phyloP scores from a whole-genome alignment of 73 alveolate species.

The Effrenium voratum region DNA sequence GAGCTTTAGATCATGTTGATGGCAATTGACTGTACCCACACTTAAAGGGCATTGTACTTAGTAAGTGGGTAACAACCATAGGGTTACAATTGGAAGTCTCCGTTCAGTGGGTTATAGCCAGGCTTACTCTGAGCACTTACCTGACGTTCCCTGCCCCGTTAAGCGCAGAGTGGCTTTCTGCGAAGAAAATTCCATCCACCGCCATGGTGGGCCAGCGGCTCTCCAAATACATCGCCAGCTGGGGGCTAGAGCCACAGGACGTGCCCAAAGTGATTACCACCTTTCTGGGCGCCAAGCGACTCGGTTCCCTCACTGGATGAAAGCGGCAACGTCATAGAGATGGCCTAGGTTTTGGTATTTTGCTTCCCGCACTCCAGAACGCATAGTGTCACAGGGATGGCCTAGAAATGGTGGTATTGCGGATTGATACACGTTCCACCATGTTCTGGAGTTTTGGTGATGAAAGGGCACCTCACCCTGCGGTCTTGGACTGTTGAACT shows the following conservation, averaged over 20 bases:
- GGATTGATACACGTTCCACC: too few relatives aligned
- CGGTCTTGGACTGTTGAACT: too few relatives aligned
- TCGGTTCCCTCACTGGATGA: too few relatives aligned
- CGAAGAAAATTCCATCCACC: neutral
- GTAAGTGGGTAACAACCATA: neutral
- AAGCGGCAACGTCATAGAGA: too few relatives aligned
- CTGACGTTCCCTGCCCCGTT: neutral
- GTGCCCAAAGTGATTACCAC: conserved; percentile 78
- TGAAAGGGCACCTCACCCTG: too few relatives aligned
- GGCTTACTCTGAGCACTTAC: neutral
- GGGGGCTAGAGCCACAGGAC: conserved; percentile 55
- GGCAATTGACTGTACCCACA: neutral
- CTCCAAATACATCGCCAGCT: conserved; percentile 67
- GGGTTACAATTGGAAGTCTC: neutral
- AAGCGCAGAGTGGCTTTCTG: neutral
- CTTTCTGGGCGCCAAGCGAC: conserved; percentile 19
- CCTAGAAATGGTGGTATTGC: too few relatives aligned
- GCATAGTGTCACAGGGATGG: too few relatives aligned
- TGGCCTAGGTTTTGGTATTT: too few relatives aligned
- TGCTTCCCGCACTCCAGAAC: too few relatives aligned
- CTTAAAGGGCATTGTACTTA: neutral
- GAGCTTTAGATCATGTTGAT: too few relatives aligned
- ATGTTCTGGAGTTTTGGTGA: too few relatives aligned
- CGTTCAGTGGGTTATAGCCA: neutral
- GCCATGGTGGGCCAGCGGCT: conserved; percentile 90